Percentiles rank a stretch among this genome's conserved stretches.
These are phyloP conservation scores for Aaosphaeria pasadenensis DNA, from an alignment of 2,329 filamentous ascomycete genomes.

Conservation along the genomic window DNA sequence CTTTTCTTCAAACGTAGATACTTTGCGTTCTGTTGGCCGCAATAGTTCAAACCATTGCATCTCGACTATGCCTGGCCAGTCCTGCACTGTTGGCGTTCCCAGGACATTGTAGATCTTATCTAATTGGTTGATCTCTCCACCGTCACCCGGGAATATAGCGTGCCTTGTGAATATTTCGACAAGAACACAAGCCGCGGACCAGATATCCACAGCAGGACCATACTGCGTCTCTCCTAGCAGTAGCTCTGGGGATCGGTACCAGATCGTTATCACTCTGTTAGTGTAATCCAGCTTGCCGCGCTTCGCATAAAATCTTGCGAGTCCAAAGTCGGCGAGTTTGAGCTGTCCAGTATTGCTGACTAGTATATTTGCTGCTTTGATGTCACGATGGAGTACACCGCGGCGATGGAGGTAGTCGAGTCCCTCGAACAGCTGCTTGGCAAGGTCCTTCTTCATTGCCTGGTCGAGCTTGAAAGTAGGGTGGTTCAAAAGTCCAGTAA, in stretches of 20 bases:
- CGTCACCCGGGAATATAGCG: slow-evolving; percentile 93
- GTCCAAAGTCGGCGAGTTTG: slow-evolving; percentile 93
- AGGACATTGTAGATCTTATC: slow-evolving; percentile 95
- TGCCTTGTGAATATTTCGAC: slow-evolving; percentile 93
- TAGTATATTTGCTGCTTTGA: slow-evolving; percentile 96
- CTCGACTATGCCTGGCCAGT: slow-evolving; percentile 88
- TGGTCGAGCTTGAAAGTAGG: slow-evolving; percentile 82
- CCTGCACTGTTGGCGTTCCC: slow-evolving; percentile 77
- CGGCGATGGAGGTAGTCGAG: slow-evolving; percentile 89
- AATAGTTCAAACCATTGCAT: slow-evolving; percentile 97
- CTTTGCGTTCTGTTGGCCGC: slow-evolving; percentile 69
- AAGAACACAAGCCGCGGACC: slow-evolving; percentile 95
- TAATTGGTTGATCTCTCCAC: slow-evolving; percentile 91
- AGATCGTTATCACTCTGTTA: slow-evolving; percentile 97
- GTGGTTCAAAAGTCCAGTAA: slow-evolving; percentile 93
- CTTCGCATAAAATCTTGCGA: slow-evolving; percentile 95
- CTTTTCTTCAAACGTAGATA: slow-evolving; percentile 75
- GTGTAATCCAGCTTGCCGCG: slow-evolving; percentile 91
- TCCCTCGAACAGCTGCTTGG: slow-evolving; percentile 88
- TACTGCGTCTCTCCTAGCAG: slow-evolving; percentile 93
- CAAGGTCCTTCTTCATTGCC: slow-evolving; percentile 88
- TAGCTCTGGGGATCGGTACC: slow-evolving; percentile 95
- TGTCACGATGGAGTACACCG: slow-evolving; percentile 94
- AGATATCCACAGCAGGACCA: slow-evolving; percentile 93
- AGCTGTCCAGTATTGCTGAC: slow-evolving; percentile 85